Evolutionary conservation across 2,329 filamentous ascomycete species (phyloP).

Genomic region (Tricladium varicosporioides): DNA sequence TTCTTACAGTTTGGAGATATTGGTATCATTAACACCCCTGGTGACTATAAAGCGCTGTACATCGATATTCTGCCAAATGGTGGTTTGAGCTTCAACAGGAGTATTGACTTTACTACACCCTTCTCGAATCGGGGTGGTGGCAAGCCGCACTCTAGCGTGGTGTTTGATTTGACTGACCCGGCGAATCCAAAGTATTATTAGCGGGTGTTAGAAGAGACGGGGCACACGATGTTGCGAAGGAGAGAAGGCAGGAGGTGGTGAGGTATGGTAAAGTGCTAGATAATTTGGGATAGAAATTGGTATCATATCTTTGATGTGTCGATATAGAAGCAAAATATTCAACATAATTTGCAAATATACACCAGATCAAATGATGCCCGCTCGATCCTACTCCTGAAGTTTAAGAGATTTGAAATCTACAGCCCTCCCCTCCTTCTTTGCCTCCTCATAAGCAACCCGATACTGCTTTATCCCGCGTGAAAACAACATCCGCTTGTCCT

Average conservation of each 20-base stretch:
- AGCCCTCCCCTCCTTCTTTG: not conserved
- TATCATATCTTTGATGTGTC: too few relatives aligned
- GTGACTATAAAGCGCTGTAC: conserved; percentile 61
- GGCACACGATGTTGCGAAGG: too few relatives aligned
- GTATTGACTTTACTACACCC: conserved; percentile 53
- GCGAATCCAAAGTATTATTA: conserved; percentile 50
- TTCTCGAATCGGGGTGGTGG: conserved; percentile 52
- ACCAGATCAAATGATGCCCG: too few relatives aligned
- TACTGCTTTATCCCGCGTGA: conserved; percentile 12
- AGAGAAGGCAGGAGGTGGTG: too few relatives aligned
- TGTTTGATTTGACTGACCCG: conserved; percentile 56
- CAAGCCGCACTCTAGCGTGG: conserved; percentile 23
- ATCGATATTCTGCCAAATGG: conserved; percentile 57
- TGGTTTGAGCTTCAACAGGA: conserved; percentile 56
- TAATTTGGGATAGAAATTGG: too few relatives aligned
- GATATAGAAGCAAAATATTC: too few relatives aligned
- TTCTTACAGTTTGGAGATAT: conserved; percentile 63
- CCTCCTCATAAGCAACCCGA: conserved; percentile 11
- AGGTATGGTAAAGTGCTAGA: not conserved
- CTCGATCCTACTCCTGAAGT: too few relatives aligned
- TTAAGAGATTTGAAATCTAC: not conserved
- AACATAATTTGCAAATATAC: too few relatives aligned
- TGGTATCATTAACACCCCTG: conserved; percentile 53
- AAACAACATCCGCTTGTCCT: conserved; percentile 16
- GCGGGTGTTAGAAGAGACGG: too few relatives aligned